Percentiles rank a stretch among this genome's conserved stretches.
These are phyloP conservation scores for Postia placenta DNA, from an alignment of 768 basidiomycete species.

Conservation along the genomic window DNA sequence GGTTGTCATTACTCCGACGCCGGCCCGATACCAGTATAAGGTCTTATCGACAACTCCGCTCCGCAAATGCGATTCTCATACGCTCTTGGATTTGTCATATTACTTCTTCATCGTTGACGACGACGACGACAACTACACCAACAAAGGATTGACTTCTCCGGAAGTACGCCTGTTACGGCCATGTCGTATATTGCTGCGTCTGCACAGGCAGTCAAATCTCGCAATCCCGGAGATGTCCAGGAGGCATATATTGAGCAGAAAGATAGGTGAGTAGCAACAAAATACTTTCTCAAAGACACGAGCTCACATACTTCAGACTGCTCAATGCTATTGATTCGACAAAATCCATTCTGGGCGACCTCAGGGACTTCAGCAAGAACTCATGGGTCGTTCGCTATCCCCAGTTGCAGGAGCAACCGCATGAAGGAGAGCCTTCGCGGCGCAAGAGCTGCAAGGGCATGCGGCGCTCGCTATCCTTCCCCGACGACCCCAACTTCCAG, in stretches of 20 bases:
- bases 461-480: slow-evolving; percentile 76
- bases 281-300: slow-evolving; percentile 1
- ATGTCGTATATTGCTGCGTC: slow-evolving; percentile 20
- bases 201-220: slow-evolving; percentile 18
- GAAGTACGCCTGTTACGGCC: slow-evolving; percentile 16
- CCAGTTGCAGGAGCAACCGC: slow-evolving; percentile 47
- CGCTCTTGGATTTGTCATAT: no score
- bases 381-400: slow-evolving; percentile 92
- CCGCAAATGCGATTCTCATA: no score
- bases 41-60: no score
- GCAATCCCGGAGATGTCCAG: slow-evolving; percentile 68
- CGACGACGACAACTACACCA: background rate
- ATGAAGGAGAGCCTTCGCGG: slow-evolving; percentile 23
- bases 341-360: slow-evolving; percentile 56
- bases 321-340: slow-evolving; percentile 74
- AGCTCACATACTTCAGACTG: slow-evolving; percentile 42
- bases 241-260: slow-evolving; percentile 71
- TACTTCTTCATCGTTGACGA: no score
- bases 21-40: no score
- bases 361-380: slow-evolving; percentile 77
- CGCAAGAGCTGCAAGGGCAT: slow-evolving; percentile 34
- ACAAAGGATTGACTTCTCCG: background rate
- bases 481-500: slow-evolving; percentile 68
- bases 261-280: slow-evolving; percentile 63
- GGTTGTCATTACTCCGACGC: no score